phyloP scores from a whole-genome alignment of 169 alveolate species.

The Nephromyces sp. region DNA sequence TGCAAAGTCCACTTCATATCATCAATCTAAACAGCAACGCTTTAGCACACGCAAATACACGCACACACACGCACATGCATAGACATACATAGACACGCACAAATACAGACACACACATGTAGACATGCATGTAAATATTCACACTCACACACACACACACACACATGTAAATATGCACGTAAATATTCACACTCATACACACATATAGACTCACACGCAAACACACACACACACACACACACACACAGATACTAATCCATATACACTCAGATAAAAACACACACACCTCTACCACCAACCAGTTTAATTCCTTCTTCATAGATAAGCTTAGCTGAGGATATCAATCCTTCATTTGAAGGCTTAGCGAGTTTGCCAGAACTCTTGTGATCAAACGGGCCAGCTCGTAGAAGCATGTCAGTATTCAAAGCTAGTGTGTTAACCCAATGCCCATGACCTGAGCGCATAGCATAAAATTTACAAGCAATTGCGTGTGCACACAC shows the following conservation, averaged over 20 bases:
- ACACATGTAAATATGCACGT: neutral
- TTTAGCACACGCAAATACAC: neutral
- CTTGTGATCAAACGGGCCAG: conserved; percentile 73
- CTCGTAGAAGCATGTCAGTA: conserved; percentile 71
- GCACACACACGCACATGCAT: conserved; percentile 32
- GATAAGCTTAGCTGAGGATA: neutral
- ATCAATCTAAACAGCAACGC: too few species aligned
- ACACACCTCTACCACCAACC: neutral
- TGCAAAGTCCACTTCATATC: too few species aligned
- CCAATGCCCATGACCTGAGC: conserved; percentile 99
- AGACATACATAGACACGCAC: conserved; percentile 33
- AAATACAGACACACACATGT: conserved; percentile 50
- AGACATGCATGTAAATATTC: neutral
- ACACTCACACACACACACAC: neutral
- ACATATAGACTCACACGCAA: too few species aligned
- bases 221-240: too few species aligned
- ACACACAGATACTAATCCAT: too few species aligned
- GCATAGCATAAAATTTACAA: too few species aligned
- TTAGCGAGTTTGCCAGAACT: neutral
- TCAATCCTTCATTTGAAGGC: neutral
- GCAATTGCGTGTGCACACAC: too few species aligned
- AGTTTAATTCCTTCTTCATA: neutral
- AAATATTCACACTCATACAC: too few species aligned
- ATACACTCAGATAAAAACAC: too few species aligned
- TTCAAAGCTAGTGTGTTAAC: conserved; percentile 90